Evolutionary conservation across 805 yeast genomes (phyloP).

Genomic region (Phaffomyces opuntiae): DNA sequence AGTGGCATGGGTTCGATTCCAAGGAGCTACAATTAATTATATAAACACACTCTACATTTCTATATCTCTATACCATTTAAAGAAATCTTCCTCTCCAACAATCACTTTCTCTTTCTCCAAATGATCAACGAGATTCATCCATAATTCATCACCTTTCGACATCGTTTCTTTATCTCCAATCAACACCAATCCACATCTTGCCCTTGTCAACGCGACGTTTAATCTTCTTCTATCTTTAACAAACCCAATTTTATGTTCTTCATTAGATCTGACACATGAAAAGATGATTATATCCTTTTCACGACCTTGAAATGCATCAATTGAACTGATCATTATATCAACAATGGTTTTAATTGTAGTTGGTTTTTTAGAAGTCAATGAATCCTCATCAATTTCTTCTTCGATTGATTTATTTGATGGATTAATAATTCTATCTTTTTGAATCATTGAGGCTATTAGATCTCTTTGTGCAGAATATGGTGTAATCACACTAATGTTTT

Average conservation of each 20-base stretch:
- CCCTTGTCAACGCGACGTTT: slow-evolving; percentile 49
- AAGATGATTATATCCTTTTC: slow-evolving; percentile 73
- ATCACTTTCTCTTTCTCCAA: slow-evolving; percentile 1
- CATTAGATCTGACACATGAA: slow-evolving; percentile 67
- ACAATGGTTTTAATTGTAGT: slow-evolving; percentile 28
- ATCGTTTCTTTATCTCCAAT: slow-evolving; percentile 6
- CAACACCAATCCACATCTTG: slow-evolving; percentile 7
- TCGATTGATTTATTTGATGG: slow-evolving; percentile 42
- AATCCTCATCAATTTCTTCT: slow-evolving; percentile 52
- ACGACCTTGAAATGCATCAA: slow-evolving; percentile 86
- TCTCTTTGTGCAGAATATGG: slow-evolving; percentile 77
- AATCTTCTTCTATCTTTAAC: slow-evolving; percentile 52
- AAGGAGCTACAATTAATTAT: not conserved
- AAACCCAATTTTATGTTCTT: slow-evolving; percentile 47
- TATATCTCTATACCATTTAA: not conserved
- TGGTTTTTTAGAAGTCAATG: slow-evolving; percentile 10
- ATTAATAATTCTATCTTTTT: slow-evolving; percentile 46
- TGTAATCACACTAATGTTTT: slow-evolving; percentile 59
- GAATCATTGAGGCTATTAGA: slow-evolving; percentile 43
- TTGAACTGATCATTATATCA: slow-evolving; percentile 45
- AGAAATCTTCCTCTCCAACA: not conserved
- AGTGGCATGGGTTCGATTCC: no score
- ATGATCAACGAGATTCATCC: slow-evolving; percentile 6
- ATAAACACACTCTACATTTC: not conserved
- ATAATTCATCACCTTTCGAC: slow-evolving; percentile 7